Evolutionary conservation across 2,329 filamentous ascomycete genomes (phyloP).

Genomic region (Aspergillus eucalypticola): DNA sequence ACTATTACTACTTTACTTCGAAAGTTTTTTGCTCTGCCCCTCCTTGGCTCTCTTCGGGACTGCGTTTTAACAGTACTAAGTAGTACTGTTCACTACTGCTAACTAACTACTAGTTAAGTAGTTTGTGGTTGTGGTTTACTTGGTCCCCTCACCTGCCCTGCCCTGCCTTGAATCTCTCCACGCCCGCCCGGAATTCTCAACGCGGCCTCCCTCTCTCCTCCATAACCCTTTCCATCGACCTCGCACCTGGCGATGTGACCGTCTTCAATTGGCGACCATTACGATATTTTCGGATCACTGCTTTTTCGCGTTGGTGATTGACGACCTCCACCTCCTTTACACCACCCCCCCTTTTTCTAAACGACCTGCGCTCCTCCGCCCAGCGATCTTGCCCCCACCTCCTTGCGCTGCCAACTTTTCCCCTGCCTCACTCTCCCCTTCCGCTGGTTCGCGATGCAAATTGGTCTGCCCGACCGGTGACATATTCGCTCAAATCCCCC

Average conservation of each 20-base stretch:
- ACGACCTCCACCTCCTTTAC: conserved; percentile 18
- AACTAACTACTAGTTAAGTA: too few relatives aligned
- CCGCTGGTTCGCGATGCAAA: conserved; percentile 20
- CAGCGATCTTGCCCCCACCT: conserved; percentile 12
- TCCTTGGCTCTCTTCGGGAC: neutral
- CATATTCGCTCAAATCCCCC: conserved; percentile 9
- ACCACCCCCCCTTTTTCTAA: conserved; percentile 15
- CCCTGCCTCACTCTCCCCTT: conserved; percentile 2
- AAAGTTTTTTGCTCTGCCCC: neutral
- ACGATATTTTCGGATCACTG: conserved; percentile 7
- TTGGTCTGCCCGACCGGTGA: conserved; percentile 17
- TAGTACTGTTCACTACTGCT: too few relatives aligned
- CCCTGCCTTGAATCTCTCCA: neutral
- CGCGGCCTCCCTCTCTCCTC: conserved; percentile 2
- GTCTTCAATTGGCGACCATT: conserved; percentile 2
- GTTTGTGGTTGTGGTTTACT: neutral
- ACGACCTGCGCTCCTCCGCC: conserved; percentile 16
- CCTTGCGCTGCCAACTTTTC: conserved; percentile 9
- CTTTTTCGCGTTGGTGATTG: conserved; percentile 17
- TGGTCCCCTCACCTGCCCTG: conserved; percentile 2
- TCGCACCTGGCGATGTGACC: conserved; percentile 19
- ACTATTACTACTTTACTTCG: too few relatives aligned
- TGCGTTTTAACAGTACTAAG: too few relatives aligned
- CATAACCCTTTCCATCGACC: neutral
- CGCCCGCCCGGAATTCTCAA: neutral